phyloP scores from a whole-genome alignment of 371 early-diverging fungal species.

The Mucor lusitanicus region DNA sequence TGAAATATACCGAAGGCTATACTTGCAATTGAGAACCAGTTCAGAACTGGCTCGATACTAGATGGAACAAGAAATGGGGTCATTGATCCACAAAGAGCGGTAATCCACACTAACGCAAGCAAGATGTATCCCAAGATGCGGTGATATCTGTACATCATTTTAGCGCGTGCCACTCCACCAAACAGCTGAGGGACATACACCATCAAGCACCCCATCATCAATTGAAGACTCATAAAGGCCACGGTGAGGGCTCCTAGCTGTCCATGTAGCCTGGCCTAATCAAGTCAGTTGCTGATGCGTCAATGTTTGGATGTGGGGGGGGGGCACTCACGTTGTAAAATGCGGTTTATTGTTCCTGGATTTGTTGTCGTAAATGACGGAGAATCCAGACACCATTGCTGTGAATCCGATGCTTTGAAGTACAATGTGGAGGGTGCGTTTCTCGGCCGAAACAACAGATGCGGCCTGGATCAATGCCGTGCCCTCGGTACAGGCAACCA shows the following conservation, averaged over 20 bases:
- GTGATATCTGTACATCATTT: slow-evolving; percentile 38
- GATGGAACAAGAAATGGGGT: neutral
- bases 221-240: neutral
- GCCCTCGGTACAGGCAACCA: neutral
- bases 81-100: slow-evolving; percentile 15
- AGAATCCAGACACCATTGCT: slow-evolving; percentile 23
- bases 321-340: slow-evolving; percentile 26
- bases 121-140: slow-evolving; percentile 38
- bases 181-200: slow-evolving; percentile 24
- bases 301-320: neutral
- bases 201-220: slow-evolving; percentile 21
- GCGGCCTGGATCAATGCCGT: neutral
- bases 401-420: slow-evolving; percentile 22
- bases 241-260: neutral
- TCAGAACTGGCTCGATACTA: neutral
- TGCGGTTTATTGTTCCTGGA: slow-evolving; percentile 21
- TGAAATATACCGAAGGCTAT: neutral
- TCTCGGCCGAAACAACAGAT: neutral
- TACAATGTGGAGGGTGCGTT: slow-evolving; percentile 17
- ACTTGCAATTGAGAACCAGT: neutral
- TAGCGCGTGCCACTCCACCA: slow-evolving; percentile 26
- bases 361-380: slow-evolving; percentile 36
- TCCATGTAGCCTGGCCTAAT: neutral
- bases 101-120: slow-evolving; percentile 26
- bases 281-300: neutral